Conservation (phyloP, 768 basidiomycete genomes). For the Tricholoma hemisulphureum region DNA sequence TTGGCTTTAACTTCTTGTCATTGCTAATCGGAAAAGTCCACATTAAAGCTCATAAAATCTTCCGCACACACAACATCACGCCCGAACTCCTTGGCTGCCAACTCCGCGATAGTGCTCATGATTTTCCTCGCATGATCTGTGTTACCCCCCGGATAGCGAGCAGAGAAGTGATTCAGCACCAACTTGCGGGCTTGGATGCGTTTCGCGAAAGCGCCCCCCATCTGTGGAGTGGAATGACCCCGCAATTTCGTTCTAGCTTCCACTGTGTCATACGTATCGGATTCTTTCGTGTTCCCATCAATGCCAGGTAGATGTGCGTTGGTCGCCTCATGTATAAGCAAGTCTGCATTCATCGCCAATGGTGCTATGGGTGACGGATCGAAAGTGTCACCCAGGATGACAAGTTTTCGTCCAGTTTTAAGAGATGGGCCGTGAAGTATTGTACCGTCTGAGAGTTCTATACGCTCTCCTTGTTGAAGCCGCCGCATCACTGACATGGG, state of each 20-base stretch:
- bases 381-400: constrained; percentile 82
- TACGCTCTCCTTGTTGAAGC: constrained; percentile 61
- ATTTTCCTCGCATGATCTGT: constrained; percentile 46
- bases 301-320: constrained; percentile 77
- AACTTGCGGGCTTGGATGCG: constrained; percentile 58
- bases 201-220: constrained; percentile 82
- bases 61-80: constrained; percentile 67
- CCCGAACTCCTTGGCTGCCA: constrained; percentile 56
- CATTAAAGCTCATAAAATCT: constrained; percentile 71
- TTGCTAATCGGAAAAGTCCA: constrained; percentile 37
- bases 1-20: constrained; percentile 8
- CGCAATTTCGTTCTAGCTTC: constrained; percentile 65
- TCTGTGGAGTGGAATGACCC: constrained; percentile 90
- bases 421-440: constrained; percentile 64
- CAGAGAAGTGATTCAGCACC: constrained; percentile 83
- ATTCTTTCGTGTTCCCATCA: constrained; percentile 55
- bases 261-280: constrained; percentile 61
- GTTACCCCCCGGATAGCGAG: constrained; percentile 72
- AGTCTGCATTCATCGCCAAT: constrained; percentile 62
- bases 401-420: constrained; percentile 71
- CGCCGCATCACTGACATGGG: constrained; percentile 65
- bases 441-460: constrained; percentile 71
- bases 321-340: constrained; percentile 87
- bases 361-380: constrained; percentile 67
- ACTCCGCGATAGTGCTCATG: constrained; percentile 60